A percentile compares a stretch with the other conserved stretches of the same genome.
Conservation (phyloP, 306 rosid species). For the Oxytropis ochrocephala region DNA sequence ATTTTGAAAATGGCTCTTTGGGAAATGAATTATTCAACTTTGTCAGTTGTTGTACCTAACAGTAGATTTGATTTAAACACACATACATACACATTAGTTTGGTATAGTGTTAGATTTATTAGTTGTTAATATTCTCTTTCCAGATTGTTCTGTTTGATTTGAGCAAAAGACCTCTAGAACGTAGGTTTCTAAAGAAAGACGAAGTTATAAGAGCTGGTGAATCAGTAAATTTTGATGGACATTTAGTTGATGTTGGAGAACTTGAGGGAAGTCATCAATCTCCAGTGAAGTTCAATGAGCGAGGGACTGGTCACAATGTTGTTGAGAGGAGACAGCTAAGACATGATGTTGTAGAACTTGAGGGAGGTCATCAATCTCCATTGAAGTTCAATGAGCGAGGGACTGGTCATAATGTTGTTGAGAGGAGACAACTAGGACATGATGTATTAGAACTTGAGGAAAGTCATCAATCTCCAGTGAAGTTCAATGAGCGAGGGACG, state of each 20-base stretch:
- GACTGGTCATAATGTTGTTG: constrained; percentile 14
- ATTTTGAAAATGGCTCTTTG: constrained; percentile 3
- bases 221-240: constrained; percentile 47
- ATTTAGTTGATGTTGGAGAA: constrained; percentile 66
- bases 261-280: constrained; percentile 38
- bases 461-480: constrained; percentile 26
- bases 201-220: constrained; percentile 52
- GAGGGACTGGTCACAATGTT: constrained; percentile 10
- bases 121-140: constrained; percentile 11
- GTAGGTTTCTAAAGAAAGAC: constrained; percentile 53
- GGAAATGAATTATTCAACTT: background rate
- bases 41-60: background rate
- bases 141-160: constrained; percentile 63
- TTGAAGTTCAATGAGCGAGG: constrained; percentile 22
- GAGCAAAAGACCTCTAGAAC: constrained; percentile 44
- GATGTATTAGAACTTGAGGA: constrained; percentile 52
- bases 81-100: background rate
- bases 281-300: constrained; percentile 22
- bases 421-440: constrained; percentile 29
- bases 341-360: constrained; percentile 49
- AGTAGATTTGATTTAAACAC: background rate
- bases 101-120: background rate
- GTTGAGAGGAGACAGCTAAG: constrained; percentile 27
- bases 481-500: constrained; percentile 25
- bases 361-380: constrained; percentile 31